Conservation (phyloP, 2,329 filamentous ascomycete genomes). For the Penicillium sp. region DNA sequence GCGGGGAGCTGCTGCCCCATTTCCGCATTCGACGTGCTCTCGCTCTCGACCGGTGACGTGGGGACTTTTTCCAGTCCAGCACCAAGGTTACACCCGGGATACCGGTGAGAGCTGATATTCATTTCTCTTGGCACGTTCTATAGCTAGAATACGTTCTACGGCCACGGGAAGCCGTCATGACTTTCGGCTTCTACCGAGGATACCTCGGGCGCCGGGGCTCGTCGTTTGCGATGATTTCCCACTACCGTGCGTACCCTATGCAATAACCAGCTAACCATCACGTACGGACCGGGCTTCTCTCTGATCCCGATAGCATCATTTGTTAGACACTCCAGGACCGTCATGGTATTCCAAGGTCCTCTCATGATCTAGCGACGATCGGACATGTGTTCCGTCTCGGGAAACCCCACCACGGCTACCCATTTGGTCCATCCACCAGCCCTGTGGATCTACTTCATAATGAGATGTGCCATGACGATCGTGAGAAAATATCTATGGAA, state of each 20-base stretch:
- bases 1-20: not conserved
- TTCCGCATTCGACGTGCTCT: conserved; percentile 2
- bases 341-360: not conserved
- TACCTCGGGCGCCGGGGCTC: not conserved
- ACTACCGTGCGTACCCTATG: not conserved
- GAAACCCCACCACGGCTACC: not conserved
- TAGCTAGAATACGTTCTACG: too few species aligned
- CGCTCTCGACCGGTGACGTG: conserved; percentile 8
- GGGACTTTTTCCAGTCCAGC: conserved; percentile 2
- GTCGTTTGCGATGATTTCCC: not conserved
- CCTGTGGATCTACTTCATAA: not conserved
- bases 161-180: not conserved
- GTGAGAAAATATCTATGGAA: not conserved
- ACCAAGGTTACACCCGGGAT: not conserved
- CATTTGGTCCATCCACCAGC: not conserved
- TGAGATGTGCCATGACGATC: not conserved
- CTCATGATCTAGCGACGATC: not conserved
- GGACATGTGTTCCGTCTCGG: not conserved
- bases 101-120: not conserved
- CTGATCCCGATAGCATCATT: not conserved
- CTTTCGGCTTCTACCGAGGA: not conserved
- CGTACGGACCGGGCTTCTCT: not conserved
- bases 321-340: not conserved
- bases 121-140: too few species aligned
- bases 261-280: not conserved